Conservation (phyloP, 805 yeast genomes). For the Lipomyces spencermartinsiae region DNA sequence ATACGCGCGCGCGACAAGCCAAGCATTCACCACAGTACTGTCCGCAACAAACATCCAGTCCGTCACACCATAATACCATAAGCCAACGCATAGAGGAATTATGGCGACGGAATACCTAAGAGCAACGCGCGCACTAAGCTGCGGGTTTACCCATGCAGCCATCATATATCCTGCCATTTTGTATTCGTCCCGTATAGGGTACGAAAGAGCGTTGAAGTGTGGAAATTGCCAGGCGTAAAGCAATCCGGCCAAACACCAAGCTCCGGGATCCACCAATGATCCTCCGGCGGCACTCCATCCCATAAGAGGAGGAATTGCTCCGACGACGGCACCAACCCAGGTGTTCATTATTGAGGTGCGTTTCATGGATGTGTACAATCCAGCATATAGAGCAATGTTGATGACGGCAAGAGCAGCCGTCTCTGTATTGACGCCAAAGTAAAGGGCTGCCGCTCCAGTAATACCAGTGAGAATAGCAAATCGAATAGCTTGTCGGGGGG, state of each 20-base stretch:
- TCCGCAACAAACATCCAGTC: slow-evolving; percentile 84
- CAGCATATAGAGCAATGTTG: slow-evolving; percentile 83
- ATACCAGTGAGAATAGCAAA: slow-evolving; percentile 81
- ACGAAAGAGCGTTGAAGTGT: slow-evolving; percentile 91
- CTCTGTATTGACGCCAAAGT: slow-evolving; percentile 81
- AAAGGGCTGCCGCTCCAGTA: slow-evolving; percentile 70
- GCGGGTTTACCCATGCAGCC: slow-evolving; percentile 94
- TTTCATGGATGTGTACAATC: slow-evolving; percentile 90
- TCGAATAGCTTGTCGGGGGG: slow-evolving; percentile 75
- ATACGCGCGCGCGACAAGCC: slow-evolving; percentile 81
- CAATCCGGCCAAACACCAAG: slow-evolving; percentile 90
- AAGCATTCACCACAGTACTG: slow-evolving; percentile 79
- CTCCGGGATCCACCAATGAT: slow-evolving; percentile 64
- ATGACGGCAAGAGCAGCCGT: slow-evolving; percentile 82
- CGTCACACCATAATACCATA: slow-evolving; percentile 78
- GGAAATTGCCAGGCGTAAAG: slow-evolving; percentile 99
- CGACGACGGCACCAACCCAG: slow-evolving; percentile 99
- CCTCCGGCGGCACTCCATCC: slow-evolving; percentile 97
- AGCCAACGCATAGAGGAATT: slow-evolving; percentile 91
- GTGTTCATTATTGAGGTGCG: slow-evolving; percentile 85
- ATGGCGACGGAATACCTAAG: slow-evolving; percentile 86
- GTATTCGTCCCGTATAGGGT: slow-evolving; percentile 85
- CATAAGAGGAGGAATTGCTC: slow-evolving; percentile 98
- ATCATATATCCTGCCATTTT: slow-evolving; percentile 94
- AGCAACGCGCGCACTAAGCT: slow-evolving; percentile 90